Evolutionary conservation across 202 grass and related monocot genomes (phyloP), one percentile per base, ranked within the genome.

Genomic region (Carex arenaria): DNA sequence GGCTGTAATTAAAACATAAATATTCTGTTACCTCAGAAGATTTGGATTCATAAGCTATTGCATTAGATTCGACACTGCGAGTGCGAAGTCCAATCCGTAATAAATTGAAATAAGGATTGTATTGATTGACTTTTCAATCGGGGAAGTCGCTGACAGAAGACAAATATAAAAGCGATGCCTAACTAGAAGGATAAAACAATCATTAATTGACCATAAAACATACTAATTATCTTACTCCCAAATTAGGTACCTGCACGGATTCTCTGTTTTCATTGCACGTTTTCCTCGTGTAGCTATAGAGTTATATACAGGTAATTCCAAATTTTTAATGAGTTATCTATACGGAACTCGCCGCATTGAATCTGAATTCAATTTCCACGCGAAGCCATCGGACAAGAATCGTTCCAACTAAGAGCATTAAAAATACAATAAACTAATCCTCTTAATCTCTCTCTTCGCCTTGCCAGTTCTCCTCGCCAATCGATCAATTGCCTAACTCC

Each of bases 381-480:
- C 73, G 17, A 18, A 60, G 73, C 73, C 15, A 78, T 56, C 73
- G 73, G 10, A 78, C 73, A 59, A 77, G 73, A 78, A 59, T 60
- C 53, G 15, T 78, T 78, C 53, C 73, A 78, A 78, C 73, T 34
- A 77, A 77, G 52, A 77, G 15, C 52, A 77, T 59, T 36, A 36
- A 38, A 28, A 78, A 57, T 59, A 77, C 52, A 77, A 59, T 77
- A 77, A 77, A 19, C 17, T 30, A 34, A 15, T 36, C 53, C 28
- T 78, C 73, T 10, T 38, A 4, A n/a, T 59, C 73, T 77, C 28
- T 56, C 72, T 77, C 73, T 59, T 55, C 26, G 7, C 3, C 28
- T 78, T 30, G 7, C 60, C 60, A 62, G 19, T 22, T 62, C 60
- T 62, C 60, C 8, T 62, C 60, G 12, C 53, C 73, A 59, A 78